Conservation (phyloP, 805 yeast genomes). For the Kazachstania viticola region DNA sequence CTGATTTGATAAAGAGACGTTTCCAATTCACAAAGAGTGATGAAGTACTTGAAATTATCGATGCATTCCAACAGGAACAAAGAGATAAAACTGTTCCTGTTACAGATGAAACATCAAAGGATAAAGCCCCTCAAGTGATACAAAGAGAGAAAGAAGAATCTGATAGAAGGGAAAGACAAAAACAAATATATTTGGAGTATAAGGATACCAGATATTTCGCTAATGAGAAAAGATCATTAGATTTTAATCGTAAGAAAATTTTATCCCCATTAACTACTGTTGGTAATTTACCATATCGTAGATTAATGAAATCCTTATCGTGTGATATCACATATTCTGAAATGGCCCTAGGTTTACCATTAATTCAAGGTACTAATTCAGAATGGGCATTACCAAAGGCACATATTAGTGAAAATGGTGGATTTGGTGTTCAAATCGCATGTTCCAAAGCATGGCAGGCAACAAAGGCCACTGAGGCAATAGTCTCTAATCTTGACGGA, state of each 20-base stretch:
- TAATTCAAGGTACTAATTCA: conserved; percentile 79
- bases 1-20: conserved; percentile 36
- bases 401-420: conserved; percentile 69
- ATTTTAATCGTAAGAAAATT: conserved; percentile 65
- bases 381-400: conserved; percentile 98
- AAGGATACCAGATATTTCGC: conserved; percentile 68
- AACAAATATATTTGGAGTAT: conserved; percentile 31
- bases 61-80: conserved; percentile 36
- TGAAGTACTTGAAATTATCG: conserved; percentile 50
- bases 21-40: conserved; percentile 49
- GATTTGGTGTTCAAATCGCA: conserved; percentile 90
- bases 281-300: conserved; percentile 90
- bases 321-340: conserved; percentile 91
- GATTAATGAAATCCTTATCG: conserved; percentile 81
- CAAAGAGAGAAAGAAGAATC: conserved; percentile 22
- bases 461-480: conserved; percentile 77
- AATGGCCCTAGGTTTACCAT: conserved; percentile 83
- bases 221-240: conserved; percentile 67
- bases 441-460: conserved; percentile 90
- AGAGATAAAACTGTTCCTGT: conserved; percentile 11
- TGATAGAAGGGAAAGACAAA: conserved; percentile 23
- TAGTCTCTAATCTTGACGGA: conserved; percentile 26
- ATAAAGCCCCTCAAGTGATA: conserved; percentile 9
- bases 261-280: conserved; percentile 95
- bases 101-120: conserved; percentile 1